These are phyloP conservation scores for Paratrimastix pyriformis DNA, from an alignment of 78 protist species.

Conservation along the genomic window DNA sequence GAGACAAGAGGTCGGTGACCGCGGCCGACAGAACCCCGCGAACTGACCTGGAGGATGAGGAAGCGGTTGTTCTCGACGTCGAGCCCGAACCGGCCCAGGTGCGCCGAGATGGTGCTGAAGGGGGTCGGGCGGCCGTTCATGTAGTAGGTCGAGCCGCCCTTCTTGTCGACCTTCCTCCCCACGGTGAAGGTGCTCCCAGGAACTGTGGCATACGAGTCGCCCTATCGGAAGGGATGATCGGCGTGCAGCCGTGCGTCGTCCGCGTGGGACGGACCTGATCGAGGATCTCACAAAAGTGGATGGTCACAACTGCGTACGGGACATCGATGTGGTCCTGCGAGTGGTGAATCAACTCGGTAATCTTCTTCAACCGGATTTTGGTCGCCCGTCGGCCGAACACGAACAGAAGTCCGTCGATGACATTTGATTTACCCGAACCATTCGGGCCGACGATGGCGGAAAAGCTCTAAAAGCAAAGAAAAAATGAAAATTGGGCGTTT, in stretches of 20 bases:
- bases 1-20: no score
- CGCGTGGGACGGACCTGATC: no score
- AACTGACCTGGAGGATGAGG: slow-evolving; percentile 86
- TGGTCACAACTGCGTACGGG: slow-evolving; percentile 64
- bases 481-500: background rate
- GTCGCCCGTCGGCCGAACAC: slow-evolving; percentile 93
- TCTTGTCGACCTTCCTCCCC: slow-evolving; percentile 57
- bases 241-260: no score
- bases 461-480: slow-evolving; percentile 49
- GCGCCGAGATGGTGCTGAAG: slow-evolving; percentile 45
- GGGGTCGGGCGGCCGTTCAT: slow-evolving; percentile 45
- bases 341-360: slow-evolving; percentile 91
- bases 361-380: slow-evolving; percentile 75
- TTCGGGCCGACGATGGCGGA: slow-evolving; percentile 98
- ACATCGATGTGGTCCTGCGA: slow-evolving; percentile 58
- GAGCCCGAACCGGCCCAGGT: slow-evolving; percentile 68
- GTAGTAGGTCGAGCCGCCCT: slow-evolving; percentile 52
- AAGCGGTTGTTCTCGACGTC: slow-evolving; percentile 97
- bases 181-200: slow-evolving; percentile 65
- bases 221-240: no score
- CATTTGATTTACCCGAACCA: slow-evolving; percentile 98
- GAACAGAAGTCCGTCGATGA: slow-evolving; percentile 95
- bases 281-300: no score
- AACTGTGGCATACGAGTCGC: slow-evolving; percentile 46
- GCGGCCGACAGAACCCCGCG: no score